phyloP scores from a whole-genome alignment of 768 basidiomycete species.

The button mushroom (Agaricus bisporus) region DNA sequence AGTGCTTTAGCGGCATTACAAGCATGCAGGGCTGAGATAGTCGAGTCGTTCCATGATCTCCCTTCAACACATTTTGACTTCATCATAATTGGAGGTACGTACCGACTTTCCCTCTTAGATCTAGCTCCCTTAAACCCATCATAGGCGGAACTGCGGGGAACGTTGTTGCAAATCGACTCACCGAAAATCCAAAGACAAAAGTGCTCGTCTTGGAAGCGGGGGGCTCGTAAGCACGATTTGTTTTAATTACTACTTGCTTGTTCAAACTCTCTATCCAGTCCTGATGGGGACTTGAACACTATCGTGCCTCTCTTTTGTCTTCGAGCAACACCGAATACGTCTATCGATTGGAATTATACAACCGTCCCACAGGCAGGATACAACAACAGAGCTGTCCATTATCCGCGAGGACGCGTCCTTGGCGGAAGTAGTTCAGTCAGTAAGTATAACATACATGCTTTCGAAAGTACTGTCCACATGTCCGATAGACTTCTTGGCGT shows the following conservation, averaged over 20 bases:
- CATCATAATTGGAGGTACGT: conserved; percentile 13
- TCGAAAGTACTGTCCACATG: background rate
- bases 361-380: conserved; percentile 17
- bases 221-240: conserved; percentile 33
- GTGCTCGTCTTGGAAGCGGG: conserved; percentile 55
- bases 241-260: background rate
- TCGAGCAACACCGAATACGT: conserved; percentile 13
- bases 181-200: conserved; percentile 39
- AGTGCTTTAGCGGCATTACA: background rate
- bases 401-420: conserved; percentile 20
- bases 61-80: conserved; percentile 9
- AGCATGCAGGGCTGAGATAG: background rate
- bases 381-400: conserved; percentile 16
- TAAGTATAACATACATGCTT: conserved; percentile 15
- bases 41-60: conserved; percentile 5
- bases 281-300: conserved; percentile 12
- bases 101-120: background rate
- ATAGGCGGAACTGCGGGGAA: conserved; percentile 50
- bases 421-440: conserved; percentile 25
- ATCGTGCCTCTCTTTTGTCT: conserved; percentile 12
- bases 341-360: conserved; percentile 26
- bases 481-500: conserved; percentile 20
- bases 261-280: conserved; percentile 1
- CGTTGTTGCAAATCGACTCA: conserved; percentile 48
- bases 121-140: background rate